These are phyloP conservation scores for Sutorius eximius DNA, from an alignment of 1,284 basidiomycete species.

Conservation along the genomic window DNA sequence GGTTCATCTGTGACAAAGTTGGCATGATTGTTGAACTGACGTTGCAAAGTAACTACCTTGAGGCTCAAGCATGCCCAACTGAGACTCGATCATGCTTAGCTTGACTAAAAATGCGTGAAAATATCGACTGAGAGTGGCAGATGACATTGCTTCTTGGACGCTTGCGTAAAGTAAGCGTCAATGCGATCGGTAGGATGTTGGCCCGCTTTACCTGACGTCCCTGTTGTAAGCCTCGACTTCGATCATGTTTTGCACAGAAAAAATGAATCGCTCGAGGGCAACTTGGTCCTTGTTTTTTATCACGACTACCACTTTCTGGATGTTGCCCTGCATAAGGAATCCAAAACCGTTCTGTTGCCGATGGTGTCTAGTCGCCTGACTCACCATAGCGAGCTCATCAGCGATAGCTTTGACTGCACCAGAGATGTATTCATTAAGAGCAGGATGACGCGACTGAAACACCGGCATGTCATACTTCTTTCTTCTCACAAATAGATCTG, in stretches of 20 bases:
- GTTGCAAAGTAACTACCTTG: constrained; percentile 37
- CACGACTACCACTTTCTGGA: constrained; percentile 75
- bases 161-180: constrained; percentile 37
- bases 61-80: constrained; percentile 61
- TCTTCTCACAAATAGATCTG: constrained; percentile 81
- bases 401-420: constrained; percentile 74
- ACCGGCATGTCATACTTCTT: constrained; percentile 89
- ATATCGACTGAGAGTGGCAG: constrained; percentile 67
- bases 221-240: constrained; percentile 65
- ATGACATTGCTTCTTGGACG: constrained; percentile 67
- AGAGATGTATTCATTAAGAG: constrained; percentile 84
- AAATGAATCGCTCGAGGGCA: constrained; percentile 79
- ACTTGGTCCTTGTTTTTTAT: constrained; percentile 78
- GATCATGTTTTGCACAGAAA: constrained; percentile 72
- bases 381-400: constrained; percentile 71
- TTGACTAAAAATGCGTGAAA: constrained; percentile 87
- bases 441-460: constrained; percentile 88
- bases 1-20: constrained; percentile 54
- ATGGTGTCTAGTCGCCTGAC: constrained; percentile 18
- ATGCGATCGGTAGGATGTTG: neutral
- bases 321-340: constrained; percentile 52
- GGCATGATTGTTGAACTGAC: neutral
- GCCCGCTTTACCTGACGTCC: constrained; percentile 51
- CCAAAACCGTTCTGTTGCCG: neutral
- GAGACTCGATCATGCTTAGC: constrained; percentile 77